A percentile compares a stretch with the other conserved stretches of the same genome.
Evolutionary conservation across 2,329 filamentous ascomycete genomes (phyloP).

Genomic region (Xylariaceae sp.): DNA sequence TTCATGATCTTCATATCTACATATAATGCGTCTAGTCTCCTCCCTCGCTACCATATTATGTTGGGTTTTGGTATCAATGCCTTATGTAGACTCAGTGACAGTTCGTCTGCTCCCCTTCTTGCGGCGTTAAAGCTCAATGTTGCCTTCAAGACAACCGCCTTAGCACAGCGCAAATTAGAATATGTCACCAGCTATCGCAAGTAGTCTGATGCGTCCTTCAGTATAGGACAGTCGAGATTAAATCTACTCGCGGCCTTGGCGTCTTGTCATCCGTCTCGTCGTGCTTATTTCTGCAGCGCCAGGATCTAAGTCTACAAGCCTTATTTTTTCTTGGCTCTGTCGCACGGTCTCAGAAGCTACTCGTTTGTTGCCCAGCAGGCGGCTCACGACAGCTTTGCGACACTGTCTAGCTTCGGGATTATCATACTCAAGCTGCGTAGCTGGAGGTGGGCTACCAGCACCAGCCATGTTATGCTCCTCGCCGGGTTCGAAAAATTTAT

Average conservation of each 20-base stretch:
- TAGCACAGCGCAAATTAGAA: too few relatives aligned
- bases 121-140: too few relatives aligned
- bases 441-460: slow-evolving; percentile 43
- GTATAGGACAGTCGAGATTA: background rate
- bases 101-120: too few relatives aligned
- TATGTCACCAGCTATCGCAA: background rate
- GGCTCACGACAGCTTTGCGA: slow-evolving; percentile 34
- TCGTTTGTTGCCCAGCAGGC: slow-evolving; percentile 28
- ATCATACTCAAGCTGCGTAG: slow-evolving; percentile 61
- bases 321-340: slow-evolving; percentile 13
- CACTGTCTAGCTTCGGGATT: slow-evolving; percentile 54
- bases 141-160: too few relatives aligned
- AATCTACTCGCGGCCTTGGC: slow-evolving; percentile 17
- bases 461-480: slow-evolving; percentile 10
- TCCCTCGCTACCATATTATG: too few relatives aligned
- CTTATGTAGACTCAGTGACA: too few relatives aligned
- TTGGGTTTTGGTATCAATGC: too few relatives aligned
- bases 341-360: background rate
- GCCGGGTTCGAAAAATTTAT: slow-evolving; percentile 29
- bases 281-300: background rate
- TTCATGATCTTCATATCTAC: slow-evolving; percentile 1
- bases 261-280: slow-evolving; percentile 28
- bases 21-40: background rate
- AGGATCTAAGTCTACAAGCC: slow-evolving; percentile 9
- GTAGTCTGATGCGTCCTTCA: too few relatives aligned